A percentile compares a stretch with the other conserved stretches of the same genome.
These are phyloP conservation scores for Blastobotrys illinoisensis DNA, from an alignment of 1,139 yeast species.

Conservation along the genomic window DNA sequence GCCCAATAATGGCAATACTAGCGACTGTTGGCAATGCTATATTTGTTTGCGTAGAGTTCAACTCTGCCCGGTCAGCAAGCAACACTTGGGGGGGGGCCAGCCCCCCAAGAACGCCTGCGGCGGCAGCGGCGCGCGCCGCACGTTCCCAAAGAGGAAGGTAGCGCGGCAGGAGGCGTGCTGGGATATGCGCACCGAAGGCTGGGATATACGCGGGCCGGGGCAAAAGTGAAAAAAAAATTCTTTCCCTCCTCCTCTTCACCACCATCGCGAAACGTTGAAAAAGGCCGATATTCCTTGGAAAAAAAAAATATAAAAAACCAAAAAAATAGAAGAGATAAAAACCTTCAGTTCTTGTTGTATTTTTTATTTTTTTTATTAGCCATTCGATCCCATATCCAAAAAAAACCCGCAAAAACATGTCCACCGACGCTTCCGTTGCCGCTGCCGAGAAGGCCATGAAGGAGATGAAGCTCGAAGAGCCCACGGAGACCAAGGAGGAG, in stretches of 20 bases:
- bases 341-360: constrained; percentile 8
- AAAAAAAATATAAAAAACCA: constrained; percentile 10
- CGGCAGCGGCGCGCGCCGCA: not conserved
- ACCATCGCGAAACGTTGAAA: not conserved
- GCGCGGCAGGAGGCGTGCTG: not conserved
- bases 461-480: constrained; percentile 31
- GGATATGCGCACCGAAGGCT: not conserved
- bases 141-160: not conserved
- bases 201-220: not conserved
- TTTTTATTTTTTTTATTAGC: constrained; percentile 2
- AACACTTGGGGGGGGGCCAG: no score
- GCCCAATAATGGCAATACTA: no score
- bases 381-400: not conserved
- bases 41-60: no score
- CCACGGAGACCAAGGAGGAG: constrained; percentile 6
- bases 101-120: no score
- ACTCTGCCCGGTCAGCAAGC: no score
- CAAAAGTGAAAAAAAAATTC: not conserved
- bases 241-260: not conserved
- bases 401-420: constrained; percentile 20
- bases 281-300: not conserved
- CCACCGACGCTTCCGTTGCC: constrained; percentile 37
- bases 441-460: constrained; percentile 38
- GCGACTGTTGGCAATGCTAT: no score
- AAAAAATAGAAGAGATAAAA: constrained; percentile 11